Conservation (phyloP, 73 alveolate species). For the Blepharisma japonicum region DNA sequence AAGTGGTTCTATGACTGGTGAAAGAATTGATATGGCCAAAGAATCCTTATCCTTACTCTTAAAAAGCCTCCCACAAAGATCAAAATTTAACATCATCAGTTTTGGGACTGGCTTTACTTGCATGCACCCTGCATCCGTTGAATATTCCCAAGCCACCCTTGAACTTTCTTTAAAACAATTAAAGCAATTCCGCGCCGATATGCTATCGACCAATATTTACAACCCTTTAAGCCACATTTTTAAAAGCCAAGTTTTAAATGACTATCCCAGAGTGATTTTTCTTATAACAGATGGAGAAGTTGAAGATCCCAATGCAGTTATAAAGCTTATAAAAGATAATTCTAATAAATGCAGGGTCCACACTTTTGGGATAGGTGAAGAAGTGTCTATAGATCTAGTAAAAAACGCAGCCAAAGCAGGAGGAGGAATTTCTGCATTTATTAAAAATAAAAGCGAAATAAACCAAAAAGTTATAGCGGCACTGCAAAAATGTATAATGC, state of each 20-base stretch:
- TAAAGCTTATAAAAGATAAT: slow-evolving; percentile 50
- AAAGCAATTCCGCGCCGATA: slow-evolving; percentile 44
- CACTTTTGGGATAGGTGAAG: slow-evolving; percentile 64
- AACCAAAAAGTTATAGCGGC: slow-evolving; percentile 47
- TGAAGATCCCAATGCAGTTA: slow-evolving; percentile 57
- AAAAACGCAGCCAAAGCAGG: slow-evolving; percentile 57
- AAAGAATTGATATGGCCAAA: slow-evolving; percentile 58
- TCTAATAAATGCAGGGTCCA: slow-evolving; percentile 47
- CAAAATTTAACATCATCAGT: slow-evolving; percentile 67
- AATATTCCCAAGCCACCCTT: slow-evolving; percentile 47
- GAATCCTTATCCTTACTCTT: slow-evolving; percentile 66
- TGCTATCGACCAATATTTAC: slow-evolving; percentile 90
- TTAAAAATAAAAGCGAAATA: slow-evolving; percentile 43
- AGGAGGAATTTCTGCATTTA: slow-evolving; percentile 46
- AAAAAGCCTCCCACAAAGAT: slow-evolving; percentile 63
- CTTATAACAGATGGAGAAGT: slow-evolving; percentile 96
- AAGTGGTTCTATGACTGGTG: slow-evolving; percentile 81
- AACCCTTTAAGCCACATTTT: slow-evolving; percentile 61
- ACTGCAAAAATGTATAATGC: slow-evolving; percentile 39
- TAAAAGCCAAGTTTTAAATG: slow-evolving; percentile 17
- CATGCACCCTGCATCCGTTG: slow-evolving; percentile 54
- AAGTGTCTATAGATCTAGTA: slow-evolving; percentile 35
- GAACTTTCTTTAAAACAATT: slow-evolving; percentile 38
- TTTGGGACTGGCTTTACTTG: slow-evolving; percentile 54
- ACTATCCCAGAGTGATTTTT: slow-evolving; percentile 64